Conservation (phyloP, 1,284 basidiomycete species). For the Ustilago trichophora region DNA sequence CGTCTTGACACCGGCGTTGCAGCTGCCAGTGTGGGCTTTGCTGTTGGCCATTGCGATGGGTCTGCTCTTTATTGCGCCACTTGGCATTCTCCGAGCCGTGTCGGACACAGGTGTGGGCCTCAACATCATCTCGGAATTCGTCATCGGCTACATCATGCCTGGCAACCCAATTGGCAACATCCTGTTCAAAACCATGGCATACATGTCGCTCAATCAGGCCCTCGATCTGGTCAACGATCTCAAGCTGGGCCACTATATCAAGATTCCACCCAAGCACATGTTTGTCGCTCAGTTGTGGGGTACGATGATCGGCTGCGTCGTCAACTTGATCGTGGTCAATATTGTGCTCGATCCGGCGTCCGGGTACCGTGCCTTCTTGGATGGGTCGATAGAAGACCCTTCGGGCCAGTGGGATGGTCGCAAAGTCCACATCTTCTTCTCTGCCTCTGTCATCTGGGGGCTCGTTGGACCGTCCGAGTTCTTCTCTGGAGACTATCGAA, state of each 20-base stretch:
- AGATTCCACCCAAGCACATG: conserved; percentile 69
- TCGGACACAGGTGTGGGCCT: conserved; percentile 69
- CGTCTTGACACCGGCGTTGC: conserved; percentile 68
- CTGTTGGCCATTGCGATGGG: conserved; percentile 69
- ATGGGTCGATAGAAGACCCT: conserved; percentile 68
- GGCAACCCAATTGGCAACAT: conserved; percentile 69
- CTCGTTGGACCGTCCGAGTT: conserved; percentile 69
- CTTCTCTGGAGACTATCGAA: conserved; percentile 69
- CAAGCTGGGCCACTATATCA: conserved; percentile 67
- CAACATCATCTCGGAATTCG: conserved; percentile 70
- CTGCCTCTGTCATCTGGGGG: conserved; percentile 69
- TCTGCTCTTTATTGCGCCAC: conserved; percentile 66
- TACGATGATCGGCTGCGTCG: conserved; percentile 69
- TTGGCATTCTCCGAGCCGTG: conserved; percentile 70
- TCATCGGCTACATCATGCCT: conserved; percentile 69
- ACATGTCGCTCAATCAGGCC: conserved; percentile 68
- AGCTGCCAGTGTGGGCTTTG: conserved; percentile 70
- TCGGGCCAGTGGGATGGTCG: conserved; percentile 68
- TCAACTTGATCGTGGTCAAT: conserved; percentile 68
- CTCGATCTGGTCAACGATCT: conserved; percentile 68
- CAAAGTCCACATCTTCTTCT: conserved; percentile 65
- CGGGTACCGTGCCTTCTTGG: conserved; percentile 65
- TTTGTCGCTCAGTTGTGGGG: conserved; percentile 70
- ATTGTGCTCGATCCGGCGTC: conserved; percentile 65
- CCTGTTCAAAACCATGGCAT: conserved; percentile 67